These are phyloP conservation scores for Cladophialophora bantiana DNA, from an alignment of 2,329 filamentous ascomycete species.

Conservation along the genomic window DNA sequence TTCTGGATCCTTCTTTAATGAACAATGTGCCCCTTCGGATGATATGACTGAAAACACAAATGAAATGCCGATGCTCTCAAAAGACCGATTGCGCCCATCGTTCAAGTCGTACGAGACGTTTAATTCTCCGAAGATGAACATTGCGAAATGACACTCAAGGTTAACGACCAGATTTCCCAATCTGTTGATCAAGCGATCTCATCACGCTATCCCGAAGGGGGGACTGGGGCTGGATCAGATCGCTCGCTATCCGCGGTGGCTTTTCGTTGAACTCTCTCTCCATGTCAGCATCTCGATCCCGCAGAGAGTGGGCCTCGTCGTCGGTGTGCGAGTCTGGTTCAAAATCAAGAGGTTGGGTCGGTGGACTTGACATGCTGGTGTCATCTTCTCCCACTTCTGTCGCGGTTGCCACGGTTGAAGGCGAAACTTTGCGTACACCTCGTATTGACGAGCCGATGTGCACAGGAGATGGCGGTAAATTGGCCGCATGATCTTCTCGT, in stretches of 20 bases:
- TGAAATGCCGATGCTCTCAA: conserved; percentile 5
- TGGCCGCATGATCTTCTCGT: not conserved
- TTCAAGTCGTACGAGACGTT: conserved; percentile 5
- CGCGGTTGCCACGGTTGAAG: conserved; percentile 32
- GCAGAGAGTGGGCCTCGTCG: conserved; percentile 1
- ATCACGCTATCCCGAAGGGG: conserved; percentile 30
- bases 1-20: not conserved
- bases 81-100: not conserved
- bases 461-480: conserved; percentile 6
- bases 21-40: not conserved
- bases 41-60: conserved; percentile 13
- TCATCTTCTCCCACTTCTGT: conserved; percentile 29
- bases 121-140: not conserved
- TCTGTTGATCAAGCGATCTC: conserved; percentile 26
- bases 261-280: conserved; percentile 19
- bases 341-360: conserved; percentile 18
- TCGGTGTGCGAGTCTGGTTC: conserved; percentile 10
- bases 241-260: conserved; percentile 37
- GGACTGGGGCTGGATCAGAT: conserved; percentile 36
- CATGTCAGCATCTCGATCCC: not conserved
- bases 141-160: not conserved
- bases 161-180: conserved; percentile 8
- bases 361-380: conserved; percentile 29
- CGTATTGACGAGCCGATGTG: conserved; percentile 20
- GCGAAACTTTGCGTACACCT: conserved; percentile 33